These are phyloP conservation scores for Phytopythium cucurbitacearum DNA, from an alignment of 352 stramenopile species.

Conservation along the genomic window DNA sequence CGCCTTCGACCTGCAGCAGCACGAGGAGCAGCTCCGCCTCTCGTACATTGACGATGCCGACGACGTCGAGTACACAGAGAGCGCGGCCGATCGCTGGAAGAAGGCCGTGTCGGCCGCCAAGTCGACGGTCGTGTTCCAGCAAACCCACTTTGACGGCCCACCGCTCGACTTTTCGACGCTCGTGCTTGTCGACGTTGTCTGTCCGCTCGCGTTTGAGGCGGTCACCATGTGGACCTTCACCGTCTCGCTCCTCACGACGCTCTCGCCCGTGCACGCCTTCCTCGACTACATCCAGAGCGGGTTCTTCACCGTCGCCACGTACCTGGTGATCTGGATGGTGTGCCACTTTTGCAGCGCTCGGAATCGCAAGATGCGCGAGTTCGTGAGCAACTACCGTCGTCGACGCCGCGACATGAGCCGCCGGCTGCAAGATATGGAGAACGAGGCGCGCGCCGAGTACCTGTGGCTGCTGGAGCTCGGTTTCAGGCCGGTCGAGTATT, in stretches of 20 bases:
- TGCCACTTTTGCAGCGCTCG: conserved; percentile 84
- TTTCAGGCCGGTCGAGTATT: conserved; percentile 73
- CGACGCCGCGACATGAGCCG: conserved; percentile 72
- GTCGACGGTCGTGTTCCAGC: conserved; percentile 69
- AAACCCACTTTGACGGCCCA: conserved; percentile 74
- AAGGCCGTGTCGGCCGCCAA: conserved; percentile 60
- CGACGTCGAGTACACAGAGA: conserved; percentile 7
- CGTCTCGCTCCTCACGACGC: conserved; percentile 43
- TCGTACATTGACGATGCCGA: conserved; percentile 9
- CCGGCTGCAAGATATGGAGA: conserved; percentile 65
- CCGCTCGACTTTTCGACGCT: conserved; percentile 83
- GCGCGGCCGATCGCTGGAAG: conserved; percentile 59
- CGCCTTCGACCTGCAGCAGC: conserved; percentile 47
- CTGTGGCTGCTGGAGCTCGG: conserved; percentile 83
- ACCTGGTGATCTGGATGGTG: conserved; percentile 75
- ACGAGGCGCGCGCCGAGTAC: conserved; percentile 77
- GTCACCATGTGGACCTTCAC: conserved; percentile 71
- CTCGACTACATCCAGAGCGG: conserved; percentile 79
- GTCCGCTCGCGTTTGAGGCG: conserved; percentile 75
- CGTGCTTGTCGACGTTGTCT: conserved; percentile 81
- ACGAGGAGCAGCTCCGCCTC: conserved; percentile 25
- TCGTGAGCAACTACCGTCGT: conserved; percentile 84
- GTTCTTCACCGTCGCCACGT: conserved; percentile 71
- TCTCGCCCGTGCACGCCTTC: conserved; percentile 70
- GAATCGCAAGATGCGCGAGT: conserved; percentile 85